A percentile compares a stretch with the other conserved stretches of the same genome.
Evolutionary conservation across 345 rosid species (phyloP).

Genomic region (Eucalyptus grandis): DNA sequence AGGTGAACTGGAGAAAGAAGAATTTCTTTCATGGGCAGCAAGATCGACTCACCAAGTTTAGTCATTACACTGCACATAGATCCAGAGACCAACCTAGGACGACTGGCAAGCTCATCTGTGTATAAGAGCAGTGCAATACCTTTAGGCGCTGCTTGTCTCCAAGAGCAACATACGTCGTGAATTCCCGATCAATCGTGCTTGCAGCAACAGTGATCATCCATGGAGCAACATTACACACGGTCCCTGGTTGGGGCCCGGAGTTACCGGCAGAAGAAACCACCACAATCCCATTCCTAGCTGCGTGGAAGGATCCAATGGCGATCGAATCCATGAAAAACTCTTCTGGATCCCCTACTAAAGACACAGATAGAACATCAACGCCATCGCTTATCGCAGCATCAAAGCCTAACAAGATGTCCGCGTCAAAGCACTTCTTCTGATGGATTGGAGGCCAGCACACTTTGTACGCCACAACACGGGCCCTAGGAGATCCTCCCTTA

Average conservation of each 20-base stretch:
- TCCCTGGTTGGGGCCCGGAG: not conserved
- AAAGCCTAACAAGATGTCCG: slow-evolving; percentile 19
- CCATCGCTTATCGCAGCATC: slow-evolving; percentile 34
- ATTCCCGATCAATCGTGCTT: slow-evolving; percentile 19
- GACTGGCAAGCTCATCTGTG: not conserved
- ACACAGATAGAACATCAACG: slow-evolving; percentile 25
- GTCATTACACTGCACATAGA: not conserved
- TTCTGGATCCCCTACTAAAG: slow-evolving; percentile 4
- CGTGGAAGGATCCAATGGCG: slow-evolving; percentile 33
- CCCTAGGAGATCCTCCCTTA: slow-evolving; percentile 32
- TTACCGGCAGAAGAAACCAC: slow-evolving; percentile 34
- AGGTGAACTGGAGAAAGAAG: not conserved
- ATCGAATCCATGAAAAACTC: slow-evolving; percentile 11
- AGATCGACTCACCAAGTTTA: not conserved
- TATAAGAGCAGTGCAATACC: not conserved
- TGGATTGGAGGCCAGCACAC: slow-evolving; percentile 17
- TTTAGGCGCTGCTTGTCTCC: slow-evolving; percentile 12
- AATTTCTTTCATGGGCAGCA: too few relatives aligned
- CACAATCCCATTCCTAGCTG: slow-evolving; percentile 11
- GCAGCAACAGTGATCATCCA: slow-evolving; percentile 41
- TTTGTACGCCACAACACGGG: slow-evolving; percentile 35
- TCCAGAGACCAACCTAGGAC: not conserved
- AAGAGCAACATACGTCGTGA: slow-evolving; percentile 16
- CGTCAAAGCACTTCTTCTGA: slow-evolving; percentile 6
- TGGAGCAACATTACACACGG: slow-evolving; percentile 23